Evolutionary conservation across 2,329 filamentous ascomycete species (phyloP), one percentile per base, ranked within the genome.

Genomic region (Talaromyces sp.): DNA sequence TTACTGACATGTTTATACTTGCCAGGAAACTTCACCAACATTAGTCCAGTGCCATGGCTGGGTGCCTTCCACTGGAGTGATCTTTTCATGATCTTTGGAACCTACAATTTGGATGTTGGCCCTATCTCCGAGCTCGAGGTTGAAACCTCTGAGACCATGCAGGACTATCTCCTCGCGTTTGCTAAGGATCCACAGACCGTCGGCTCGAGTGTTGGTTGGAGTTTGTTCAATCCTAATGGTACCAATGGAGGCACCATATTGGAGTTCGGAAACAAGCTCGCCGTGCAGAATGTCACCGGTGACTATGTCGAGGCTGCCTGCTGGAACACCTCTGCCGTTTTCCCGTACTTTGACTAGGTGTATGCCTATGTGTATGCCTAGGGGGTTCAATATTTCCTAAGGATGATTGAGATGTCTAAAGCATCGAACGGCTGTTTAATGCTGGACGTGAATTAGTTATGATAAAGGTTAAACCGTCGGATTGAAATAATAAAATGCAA

Each of bases 31-130:
- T 78, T 75, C 57, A 62, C 71, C 17, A 77, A 78, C 52, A 68
- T 77, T 29, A 66, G 68, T 13, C 70, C 70, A 0, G 62, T 63
- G 24, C 52, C 63, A 2, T 79, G 75, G 73, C 65, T 77, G 39
- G 75, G 75, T 5, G 75, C 75, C 1, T 78, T 74, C 47, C 76
- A 78, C 52, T 67, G 64, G 36, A 63, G 63, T 4, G 64, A 65
- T 37, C 40, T 66, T 4, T 42, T 58, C 10, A 57, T 66, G 52
- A 56, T 61, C 27, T 65, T 65, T 19, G 63, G 63, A 2, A 56
- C 57, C 2, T 59, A 63, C 29, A 40, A 52, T 13, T 44, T 58
- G 17, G 48, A 55, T 39, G 35, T 51, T 8, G 54, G 57, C 6
- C 20, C 54, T 14, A 46, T 48, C 14, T 51, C 51, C 7, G 10